Evolutionary conservation across 257 asterid species (phyloP).

Genomic region (Solanum ossicruentum): DNA sequence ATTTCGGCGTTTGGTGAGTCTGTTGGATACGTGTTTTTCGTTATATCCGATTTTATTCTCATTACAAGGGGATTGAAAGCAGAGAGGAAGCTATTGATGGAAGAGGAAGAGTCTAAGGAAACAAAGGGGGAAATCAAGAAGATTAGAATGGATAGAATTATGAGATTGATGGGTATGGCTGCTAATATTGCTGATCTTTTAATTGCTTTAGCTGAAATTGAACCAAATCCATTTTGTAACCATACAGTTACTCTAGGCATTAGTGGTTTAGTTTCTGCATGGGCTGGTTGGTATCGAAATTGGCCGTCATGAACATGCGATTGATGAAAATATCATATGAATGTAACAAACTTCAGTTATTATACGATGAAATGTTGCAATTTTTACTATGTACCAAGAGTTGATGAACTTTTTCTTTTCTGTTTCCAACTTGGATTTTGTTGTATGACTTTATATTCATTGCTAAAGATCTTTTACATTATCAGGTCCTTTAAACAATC

Average conservation of each 20-base stretch:
- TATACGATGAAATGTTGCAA: background rate
- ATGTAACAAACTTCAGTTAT: background rate
- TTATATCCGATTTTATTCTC: slow-evolving; percentile 45
- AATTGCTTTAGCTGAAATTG: slow-evolving; percentile 75
- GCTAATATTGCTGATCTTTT: slow-evolving; percentile 82
- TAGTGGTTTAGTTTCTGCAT: slow-evolving; percentile 90
- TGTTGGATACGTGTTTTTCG: slow-evolving; percentile 61
- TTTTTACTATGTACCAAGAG: background rate
- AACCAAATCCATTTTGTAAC: slow-evolving; percentile 83
- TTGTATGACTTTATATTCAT: background rate
- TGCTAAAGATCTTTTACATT: background rate
- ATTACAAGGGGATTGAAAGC: slow-evolving; percentile 47
- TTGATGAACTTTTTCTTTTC: background rate
- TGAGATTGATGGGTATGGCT: slow-evolving; percentile 84
- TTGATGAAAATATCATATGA: background rate
- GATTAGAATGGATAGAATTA: slow-evolving; percentile 63
- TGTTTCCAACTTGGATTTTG: background rate
- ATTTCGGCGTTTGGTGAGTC: slow-evolving; percentile 92
- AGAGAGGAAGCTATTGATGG: slow-evolving; percentile 25
- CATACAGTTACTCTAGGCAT: slow-evolving; percentile 76
- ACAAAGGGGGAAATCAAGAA: slow-evolving; percentile 15
- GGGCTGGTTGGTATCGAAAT: slow-evolving; percentile 99
- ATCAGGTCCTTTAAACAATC: background rate
- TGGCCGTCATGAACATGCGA: slow-evolving; percentile 49
- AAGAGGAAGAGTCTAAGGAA: slow-evolving; percentile 7